Percentiles rank a stretch among this genome's conserved stretches.
Evolutionary conservation across 1,284 basidiomycete species (phyloP).

Genomic region (Filobasidium uniguttulatum): DNA sequence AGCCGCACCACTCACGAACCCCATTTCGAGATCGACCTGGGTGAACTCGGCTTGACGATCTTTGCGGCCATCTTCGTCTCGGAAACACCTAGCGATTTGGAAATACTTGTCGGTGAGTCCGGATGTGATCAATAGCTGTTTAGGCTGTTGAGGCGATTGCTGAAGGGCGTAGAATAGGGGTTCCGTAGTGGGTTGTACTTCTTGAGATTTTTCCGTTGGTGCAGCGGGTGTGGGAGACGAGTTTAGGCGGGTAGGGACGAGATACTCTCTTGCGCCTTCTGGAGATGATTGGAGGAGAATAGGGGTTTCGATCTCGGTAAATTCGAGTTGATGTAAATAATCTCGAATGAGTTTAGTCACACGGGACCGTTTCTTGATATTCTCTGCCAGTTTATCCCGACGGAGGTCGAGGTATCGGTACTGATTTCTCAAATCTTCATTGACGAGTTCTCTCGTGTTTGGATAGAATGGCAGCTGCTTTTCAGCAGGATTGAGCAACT

Average conservation of each 20-base stretch:
- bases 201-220: slow-evolving; percentile 6
- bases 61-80: slow-evolving; percentile 85
- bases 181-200: too few relatives aligned
- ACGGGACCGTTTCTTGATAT: slow-evolving; percentile 62
- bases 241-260: slow-evolving; percentile 65
- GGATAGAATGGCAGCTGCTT: slow-evolving; percentile 63
- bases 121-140: slow-evolving; percentile 81
- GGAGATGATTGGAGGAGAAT: slow-evolving; percentile 83
- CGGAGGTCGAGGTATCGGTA: slow-evolving; percentile 82
- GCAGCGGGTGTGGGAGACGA: slow-evolving; percentile 9
- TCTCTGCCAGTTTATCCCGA: slow-evolving; percentile 54
- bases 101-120: slow-evolving; percentile 82
- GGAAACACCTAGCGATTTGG: slow-evolving; percentile 85
- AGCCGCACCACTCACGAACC: slow-evolving; percentile 63
- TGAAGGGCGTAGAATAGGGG: slow-evolving; percentile 78
- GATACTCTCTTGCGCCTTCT: slow-evolving; percentile 86
- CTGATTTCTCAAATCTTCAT: slow-evolving; percentile 68
- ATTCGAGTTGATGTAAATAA: slow-evolving; percentile 60
- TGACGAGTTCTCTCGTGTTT: slow-evolving; percentile 61
- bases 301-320: slow-evolving; percentile 86
- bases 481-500: slow-evolving; percentile 63
- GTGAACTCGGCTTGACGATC: slow-evolving; percentile 96
- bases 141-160: slow-evolving; percentile 91
- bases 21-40: slow-evolving; percentile 93
- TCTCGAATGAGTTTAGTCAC: slow-evolving; percentile 65